Base-by-base conservation (phyloP, 2,329 filamentous ascomycete genomes). In the Ascochyta fabae region DNA sequence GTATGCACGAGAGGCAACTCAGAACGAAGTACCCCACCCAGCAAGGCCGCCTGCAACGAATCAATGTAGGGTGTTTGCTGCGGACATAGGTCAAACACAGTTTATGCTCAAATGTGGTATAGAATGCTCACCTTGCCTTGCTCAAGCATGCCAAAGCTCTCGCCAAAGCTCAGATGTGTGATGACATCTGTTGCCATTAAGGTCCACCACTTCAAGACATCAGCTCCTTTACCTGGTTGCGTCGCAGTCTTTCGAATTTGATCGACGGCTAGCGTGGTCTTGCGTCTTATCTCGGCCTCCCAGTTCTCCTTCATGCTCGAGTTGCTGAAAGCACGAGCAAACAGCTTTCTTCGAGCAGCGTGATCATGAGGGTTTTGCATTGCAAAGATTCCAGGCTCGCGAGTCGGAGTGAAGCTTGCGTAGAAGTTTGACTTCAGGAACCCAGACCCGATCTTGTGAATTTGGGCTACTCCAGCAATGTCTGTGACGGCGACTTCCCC, bases 381-480 rank as follows among this genome's bases (percentile, higher is more conserved):
- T 12, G 71, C 68, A 51, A 80, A 79, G 9, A 78, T 60, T 7
- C 65, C 69, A 4, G 58, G 61, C 6, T 69, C 68, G 3, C 65
- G 66, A 41, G 62, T 60, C 5, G 65, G 65, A n/a, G 61, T 59
- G 7, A 70, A 43, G 4, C 56, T 52, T 27, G 60, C 34, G 55
- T 81, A 81, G 71, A 74, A 80, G 3, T 68, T 57, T 1, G 68
- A 72, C 56, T 81, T 81, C 3, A 69, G 57, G 44, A 78, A 81
- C 5, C 73, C 74, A 23, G 74, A 72, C 1, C 77, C 77, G 5
- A 77, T 71, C 36, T 65, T 67, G 42, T 73, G 69, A 16, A 73
- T 71, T 23, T 69, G 61, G 23, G 59, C 56, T 15, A 65, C 62
- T 19, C 60, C 68, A 38, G 51, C 33, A 7, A 62, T 40, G 23